Evolutionary conservation across 257 asterid genomes (phyloP).

Genomic region (Capsicum rhomboideum): DNA sequence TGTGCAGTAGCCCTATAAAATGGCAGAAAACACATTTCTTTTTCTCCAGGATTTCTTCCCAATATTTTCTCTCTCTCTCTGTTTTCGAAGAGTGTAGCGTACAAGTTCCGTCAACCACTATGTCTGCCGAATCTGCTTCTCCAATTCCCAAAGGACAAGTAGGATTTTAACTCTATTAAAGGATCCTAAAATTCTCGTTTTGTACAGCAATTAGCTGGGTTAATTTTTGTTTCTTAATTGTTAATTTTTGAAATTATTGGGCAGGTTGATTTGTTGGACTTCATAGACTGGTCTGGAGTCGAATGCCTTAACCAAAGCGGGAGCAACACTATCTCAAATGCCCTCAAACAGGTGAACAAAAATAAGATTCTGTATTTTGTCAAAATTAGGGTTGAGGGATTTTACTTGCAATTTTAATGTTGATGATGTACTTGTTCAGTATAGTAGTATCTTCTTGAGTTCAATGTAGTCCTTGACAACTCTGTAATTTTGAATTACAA

Average conservation of each 20-base stretch:
- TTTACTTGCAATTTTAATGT: background rate
- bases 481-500: too few species aligned
- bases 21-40: background rate
- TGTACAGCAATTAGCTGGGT: background rate
- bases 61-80: background rate
- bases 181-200: background rate
- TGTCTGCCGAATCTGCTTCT: constrained; percentile 70
- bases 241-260: background rate
- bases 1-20: background rate
- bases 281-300: constrained; percentile 71
- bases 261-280: constrained; percentile 74
- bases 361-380: background rate
- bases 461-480: background rate
- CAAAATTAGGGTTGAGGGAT: background rate
- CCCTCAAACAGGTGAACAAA: constrained; percentile 58
- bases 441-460: background rate
- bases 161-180: background rate
- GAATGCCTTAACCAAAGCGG: constrained; percentile 73
- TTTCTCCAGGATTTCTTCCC: background rate
- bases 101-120: constrained; percentile 18
- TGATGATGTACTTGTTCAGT: background rate
- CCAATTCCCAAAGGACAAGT: constrained; percentile 49
- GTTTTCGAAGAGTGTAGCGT: background rate
- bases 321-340: constrained; percentile 46
- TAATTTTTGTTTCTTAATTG: background rate